Evolutionary conservation across 257 asterid species (phyloP), one percentile per base, ranked within the genome.

Genomic region (Scutellaria baicalensis): DNA sequence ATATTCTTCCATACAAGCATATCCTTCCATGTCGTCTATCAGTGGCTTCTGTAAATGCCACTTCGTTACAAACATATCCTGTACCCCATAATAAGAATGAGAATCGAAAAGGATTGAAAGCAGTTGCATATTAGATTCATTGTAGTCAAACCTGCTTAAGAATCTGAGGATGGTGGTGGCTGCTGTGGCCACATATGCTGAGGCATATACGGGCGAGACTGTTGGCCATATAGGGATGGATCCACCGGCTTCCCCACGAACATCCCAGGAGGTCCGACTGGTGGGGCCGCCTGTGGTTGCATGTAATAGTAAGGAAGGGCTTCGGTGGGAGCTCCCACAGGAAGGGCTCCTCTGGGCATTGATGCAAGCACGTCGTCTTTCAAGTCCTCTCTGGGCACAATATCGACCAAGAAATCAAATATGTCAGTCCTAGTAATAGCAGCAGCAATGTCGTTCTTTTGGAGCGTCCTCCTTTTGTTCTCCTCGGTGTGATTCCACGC

Each of bases 401-500:
- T 90, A 67, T 93, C 98, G 11, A 93, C 98, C 88, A 93, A 77
- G 83, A 93, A 93, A 70, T 93, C 98, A 54, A 93, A 93, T 67
- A 90, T 93, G 69, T 90, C 97, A 0, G 98, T 93, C 87, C 98
- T 85, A 0, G 97, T 90, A 42, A 93, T 93, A 10, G 98, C 98
- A 45, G 98, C 98, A 2, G 98, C 98, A 8, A 93, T 89, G 77
- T 93, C 98, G 59, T 90, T 93, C 75, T 93, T 93, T 80, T 93
- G 98, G 38, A 93, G 92, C 0, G 98, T 90, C 82, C 96, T 85
- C 88, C 98, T 86, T 68, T 93, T 93, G 81, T 93, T 93, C 85
- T 93, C 98, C 84, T 93, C 98, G 0, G 98, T 90, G 78, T 90
- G 96, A 63, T 85, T 90, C 98, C 97, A 93, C 0, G 98, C 92